Percentiles rank a stretch among this genome's conserved stretches.
Evolutionary conservation across 2,329 filamentous ascomycete genomes (phyloP).

Genomic region (Apiospora aurea): DNA sequence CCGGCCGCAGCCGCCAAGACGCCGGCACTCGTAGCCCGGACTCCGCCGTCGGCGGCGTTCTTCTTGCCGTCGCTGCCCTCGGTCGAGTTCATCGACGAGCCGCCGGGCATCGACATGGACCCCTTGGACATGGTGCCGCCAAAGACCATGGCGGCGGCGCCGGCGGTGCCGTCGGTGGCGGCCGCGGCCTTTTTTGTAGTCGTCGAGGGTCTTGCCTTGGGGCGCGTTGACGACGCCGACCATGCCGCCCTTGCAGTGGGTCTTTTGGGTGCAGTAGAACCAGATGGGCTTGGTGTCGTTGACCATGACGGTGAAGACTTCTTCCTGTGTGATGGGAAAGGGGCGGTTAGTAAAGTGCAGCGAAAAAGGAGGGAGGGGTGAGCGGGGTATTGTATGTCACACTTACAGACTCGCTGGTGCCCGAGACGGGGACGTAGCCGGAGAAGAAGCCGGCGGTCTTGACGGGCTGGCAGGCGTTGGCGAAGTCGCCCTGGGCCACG

Average conservation of each 20-base stretch:
- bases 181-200: slow-evolving; percentile 37
- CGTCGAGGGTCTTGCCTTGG: slow-evolving; percentile 45
- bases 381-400: neutral
- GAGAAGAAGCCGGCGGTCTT: slow-evolving; percentile 48
- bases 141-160: slow-evolving; percentile 4
- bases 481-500: slow-evolving; percentile 49
- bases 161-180: slow-evolving; percentile 5
- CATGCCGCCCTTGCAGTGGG: slow-evolving; percentile 55
- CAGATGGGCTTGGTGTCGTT: slow-evolving; percentile 55
- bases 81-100: neutral
- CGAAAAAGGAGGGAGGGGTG: too few species aligned
- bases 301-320: slow-evolving; percentile 53
- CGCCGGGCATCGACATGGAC: neutral
- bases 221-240: slow-evolving; percentile 46
- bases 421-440: slow-evolving; percentile 37
- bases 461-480: slow-evolving; percentile 46
- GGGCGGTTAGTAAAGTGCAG: neutral
- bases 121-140: slow-evolving; percentile 12
- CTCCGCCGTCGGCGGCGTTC: neutral
- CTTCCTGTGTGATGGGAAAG: slow-evolving; percentile 30
- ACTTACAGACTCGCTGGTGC: slow-evolving; percentile 22
- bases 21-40: neutral
- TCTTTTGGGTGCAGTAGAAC: slow-evolving; percentile 55
- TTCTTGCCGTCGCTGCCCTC: neutral
- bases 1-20: neutral